These are phyloP conservation scores for Boechera retrofracta DNA, from an alignment of 345 rosid genomes.

Conservation along the genomic window DNA sequence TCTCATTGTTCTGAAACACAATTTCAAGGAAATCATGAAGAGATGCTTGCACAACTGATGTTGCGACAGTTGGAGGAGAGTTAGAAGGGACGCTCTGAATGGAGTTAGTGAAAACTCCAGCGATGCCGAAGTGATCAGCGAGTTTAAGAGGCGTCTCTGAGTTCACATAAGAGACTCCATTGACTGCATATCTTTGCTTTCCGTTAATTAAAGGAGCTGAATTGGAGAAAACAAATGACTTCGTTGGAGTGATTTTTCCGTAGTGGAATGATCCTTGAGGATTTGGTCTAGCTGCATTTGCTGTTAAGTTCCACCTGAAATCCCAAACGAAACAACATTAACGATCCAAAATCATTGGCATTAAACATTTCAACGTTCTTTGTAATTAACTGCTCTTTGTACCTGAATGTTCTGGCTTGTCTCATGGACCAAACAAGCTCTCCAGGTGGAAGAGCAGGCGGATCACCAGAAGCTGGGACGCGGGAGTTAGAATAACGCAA, in stretches of 20 bases:
- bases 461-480: slow-evolving; percentile 66
- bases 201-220: slow-evolving; percentile 81
- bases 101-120: slow-evolving; percentile 65
- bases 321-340: neutral
- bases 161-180: slow-evolving; percentile 73
- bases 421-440: slow-evolving; percentile 73
- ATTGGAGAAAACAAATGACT: slow-evolving; percentile 63
- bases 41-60: slow-evolving; percentile 61
- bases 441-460: slow-evolving; percentile 59
- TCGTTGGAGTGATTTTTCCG: slow-evolving; percentile 62
- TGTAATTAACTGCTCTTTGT: neutral
- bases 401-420: slow-evolving; percentile 89
- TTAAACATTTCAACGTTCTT: neutral
- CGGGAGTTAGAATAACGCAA: slow-evolving; percentile 73
- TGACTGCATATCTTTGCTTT: slow-evolving; percentile 79
- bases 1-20: slow-evolving; percentile 78
- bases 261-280: slow-evolving; percentile 97
- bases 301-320: slow-evolving; percentile 73
- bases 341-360: neutral
- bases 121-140: slow-evolving; percentile 75
- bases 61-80: slow-evolving; percentile 57
- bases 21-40: slow-evolving; percentile 78
- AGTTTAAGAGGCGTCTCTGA: slow-evolving; percentile 88
- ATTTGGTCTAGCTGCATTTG: slow-evolving; percentile 95
- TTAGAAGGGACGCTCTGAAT: slow-evolving; percentile 61